phyloP scores from a whole-genome alignment of 805 yeast species.

The Brettanomyces naardenensis region DNA sequence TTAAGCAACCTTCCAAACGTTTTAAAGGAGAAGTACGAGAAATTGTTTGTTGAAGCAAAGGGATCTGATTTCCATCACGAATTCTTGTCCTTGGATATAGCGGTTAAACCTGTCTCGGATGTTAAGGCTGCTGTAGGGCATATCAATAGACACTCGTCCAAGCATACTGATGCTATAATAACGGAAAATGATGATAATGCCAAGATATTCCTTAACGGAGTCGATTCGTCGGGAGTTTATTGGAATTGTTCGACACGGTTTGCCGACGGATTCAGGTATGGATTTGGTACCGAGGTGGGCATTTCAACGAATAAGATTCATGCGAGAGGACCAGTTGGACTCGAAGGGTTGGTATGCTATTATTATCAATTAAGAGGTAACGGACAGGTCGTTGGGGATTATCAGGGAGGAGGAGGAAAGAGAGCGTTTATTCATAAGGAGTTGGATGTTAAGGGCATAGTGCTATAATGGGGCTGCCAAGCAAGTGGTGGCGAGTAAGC shows the following conservation, averaged over 20 bases:
- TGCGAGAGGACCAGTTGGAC: conserved; percentile 97
- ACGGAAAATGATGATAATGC: conserved; percentile 71
- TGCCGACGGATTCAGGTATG: conserved; percentile 98
- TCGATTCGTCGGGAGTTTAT: conserved; percentile 94
- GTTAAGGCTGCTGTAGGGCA: conserved; percentile 74
- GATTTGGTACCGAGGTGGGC: conserved; percentile 98
- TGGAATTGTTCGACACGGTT: conserved; percentile 97
- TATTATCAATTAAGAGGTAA: conserved; percentile 88
- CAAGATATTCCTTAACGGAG: conserved; percentile 67
- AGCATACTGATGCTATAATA: conserved; percentile 89
- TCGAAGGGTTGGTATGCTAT: conserved; percentile 93
- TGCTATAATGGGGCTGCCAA: conserved; percentile 3
- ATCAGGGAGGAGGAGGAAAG: conserved; percentile 87
- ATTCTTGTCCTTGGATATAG: conserved; percentile 74
- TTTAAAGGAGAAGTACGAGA: conserved; percentile 10
- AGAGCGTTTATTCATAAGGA: conserved; percentile 71
- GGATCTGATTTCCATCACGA: conserved; percentile 76
- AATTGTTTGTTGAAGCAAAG: conserved; percentile 37
- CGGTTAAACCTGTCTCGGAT: conserved; percentile 54
- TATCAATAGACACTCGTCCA: conserved; percentile 87
- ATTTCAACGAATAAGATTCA: conserved; percentile 95
- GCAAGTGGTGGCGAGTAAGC: too few species aligned
- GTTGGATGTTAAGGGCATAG: conserved; percentile 31
- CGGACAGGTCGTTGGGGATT: conserved; percentile 91
- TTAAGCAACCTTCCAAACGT: conserved; percentile 21